A percentile compares a stretch with the other conserved stretches of the same genome.
These are phyloP conservation scores for Apostasia ramifera DNA, from an alignment of 106 monocot species.

Conservation along the genomic window DNA sequence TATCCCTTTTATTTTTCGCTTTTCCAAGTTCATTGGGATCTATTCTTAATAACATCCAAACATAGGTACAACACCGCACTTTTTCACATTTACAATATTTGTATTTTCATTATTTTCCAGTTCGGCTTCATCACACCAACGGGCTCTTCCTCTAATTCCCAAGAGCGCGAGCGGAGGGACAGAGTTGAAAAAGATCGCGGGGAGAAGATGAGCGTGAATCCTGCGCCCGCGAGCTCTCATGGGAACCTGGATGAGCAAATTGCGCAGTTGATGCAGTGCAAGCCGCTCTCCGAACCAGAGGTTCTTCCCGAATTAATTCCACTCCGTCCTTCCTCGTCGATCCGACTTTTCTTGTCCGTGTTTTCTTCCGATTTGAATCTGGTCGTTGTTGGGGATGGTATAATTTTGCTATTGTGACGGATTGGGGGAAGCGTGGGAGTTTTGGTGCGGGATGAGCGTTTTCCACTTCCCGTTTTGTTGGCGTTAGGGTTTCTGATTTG, in stretches of 20 bases:
- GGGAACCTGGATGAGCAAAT: conserved; percentile 64
- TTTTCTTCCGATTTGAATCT: not conserved
- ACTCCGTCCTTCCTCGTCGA: not conserved
- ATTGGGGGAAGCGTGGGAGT: not conserved
- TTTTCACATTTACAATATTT: no score
- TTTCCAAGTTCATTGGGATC: no score
- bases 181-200: not conserved
- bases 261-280: conserved; percentile 73
- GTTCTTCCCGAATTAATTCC: conserved; percentile 5
- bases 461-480: not conserved
- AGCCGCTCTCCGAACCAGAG: conserved; percentile 59
- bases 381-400: not conserved
- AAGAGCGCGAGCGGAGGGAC: no score
- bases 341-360: not conserved
- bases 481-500: conserved; percentile 2
- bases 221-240: conserved; percentile 28
- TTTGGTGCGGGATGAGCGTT: not conserved
- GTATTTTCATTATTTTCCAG: no score
- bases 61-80: no score
- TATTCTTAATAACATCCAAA: no score
- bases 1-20: no score
- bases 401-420: not conserved
- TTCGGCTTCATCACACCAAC: no score
- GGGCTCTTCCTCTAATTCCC: no score
- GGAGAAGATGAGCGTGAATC: conserved; percentile 38